These are phyloP conservation scores for Solanum chacoense DNA, from an alignment of 305 asterid genomes.

Conservation along the genomic window DNA sequence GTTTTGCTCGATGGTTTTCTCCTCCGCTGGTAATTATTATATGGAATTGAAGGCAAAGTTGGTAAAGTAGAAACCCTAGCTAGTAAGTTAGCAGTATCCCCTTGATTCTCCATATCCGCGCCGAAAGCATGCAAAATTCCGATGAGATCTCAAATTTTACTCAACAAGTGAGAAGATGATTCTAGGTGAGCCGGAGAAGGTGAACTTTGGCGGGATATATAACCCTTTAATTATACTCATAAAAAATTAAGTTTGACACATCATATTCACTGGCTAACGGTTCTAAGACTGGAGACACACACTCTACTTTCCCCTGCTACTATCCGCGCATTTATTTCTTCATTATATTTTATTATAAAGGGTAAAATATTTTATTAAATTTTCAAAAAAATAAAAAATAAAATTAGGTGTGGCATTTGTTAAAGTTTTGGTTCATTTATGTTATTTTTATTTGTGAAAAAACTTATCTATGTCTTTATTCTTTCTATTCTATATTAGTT, in stretches of 20 bases:
- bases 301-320: background rate
- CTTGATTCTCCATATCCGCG: background rate
- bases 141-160: background rate
- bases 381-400: too few species aligned
- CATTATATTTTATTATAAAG: too few species aligned
- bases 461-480: background rate
- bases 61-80: constrained; percentile 21
- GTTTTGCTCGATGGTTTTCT: constrained; percentile 33
- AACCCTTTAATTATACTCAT: background rate
- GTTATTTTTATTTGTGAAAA: too few species aligned
- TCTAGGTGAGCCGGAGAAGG: background rate
- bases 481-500: too few species aligned
- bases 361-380: too few species aligned
- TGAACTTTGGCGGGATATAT: background rate
- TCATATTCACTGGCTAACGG: background rate
- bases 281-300: background rate
- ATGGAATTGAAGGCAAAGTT: constrained; percentile 6
- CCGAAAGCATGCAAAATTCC: background rate
- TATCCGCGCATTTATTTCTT: background rate
- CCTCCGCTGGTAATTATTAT: constrained; percentile 19
- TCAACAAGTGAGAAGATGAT: background rate
- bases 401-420: too few species aligned
- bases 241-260: background rate
- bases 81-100: constrained; percentile 2
- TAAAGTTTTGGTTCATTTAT: too few species aligned